Conservation (phyloP, 2,329 filamentous ascomycete species). For the Calonectria fujianensis region DNA sequence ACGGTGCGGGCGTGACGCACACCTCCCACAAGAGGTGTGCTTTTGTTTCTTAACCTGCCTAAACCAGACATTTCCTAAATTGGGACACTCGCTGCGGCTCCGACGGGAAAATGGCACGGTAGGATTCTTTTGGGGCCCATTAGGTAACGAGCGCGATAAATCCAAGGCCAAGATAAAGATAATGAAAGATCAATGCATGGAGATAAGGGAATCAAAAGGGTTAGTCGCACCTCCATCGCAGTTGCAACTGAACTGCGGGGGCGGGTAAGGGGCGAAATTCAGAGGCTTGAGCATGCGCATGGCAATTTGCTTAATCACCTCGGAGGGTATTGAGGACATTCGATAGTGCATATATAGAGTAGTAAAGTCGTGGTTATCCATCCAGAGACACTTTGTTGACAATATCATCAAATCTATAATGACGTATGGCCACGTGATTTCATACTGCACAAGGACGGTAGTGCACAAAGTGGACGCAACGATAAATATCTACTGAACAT, state of each 20-base stretch:
- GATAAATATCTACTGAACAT: neutral
- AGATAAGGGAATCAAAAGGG: slow-evolving; percentile 34
- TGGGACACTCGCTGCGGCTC: slow-evolving; percentile 3
- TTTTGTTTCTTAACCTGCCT: slow-evolving; percentile 10
- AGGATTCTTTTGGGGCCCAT: slow-evolving; percentile 13
- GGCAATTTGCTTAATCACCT: neutral
- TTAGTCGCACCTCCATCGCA: slow-evolving; percentile 14
- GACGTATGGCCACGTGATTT: neutral
- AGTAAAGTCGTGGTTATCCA: neutral
- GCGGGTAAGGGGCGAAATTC: slow-evolving; percentile 12
- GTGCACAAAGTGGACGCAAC: neutral
- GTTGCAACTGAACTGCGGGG: slow-evolving; percentile 16
- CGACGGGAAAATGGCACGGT: slow-evolving; percentile 17
- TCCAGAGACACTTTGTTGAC: neutral
- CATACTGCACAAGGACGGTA: neutral
- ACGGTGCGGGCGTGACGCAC: slow-evolving; percentile 17
- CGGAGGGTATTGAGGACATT: neutral
- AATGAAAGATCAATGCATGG: slow-evolving; percentile 3
- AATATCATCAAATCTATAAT: neutral
- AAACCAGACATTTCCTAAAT: neutral
- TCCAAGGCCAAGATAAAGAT: slow-evolving; percentile 27
- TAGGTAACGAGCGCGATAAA: slow-evolving; percentile 37
- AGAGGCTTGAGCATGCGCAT: slow-evolving; percentile 16
- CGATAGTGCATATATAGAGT: slow-evolving; percentile 1
- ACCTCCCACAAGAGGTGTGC: slow-evolving; percentile 15